Evolutionary conservation across 805 yeast species (phyloP).

Genomic region (Yamadazyma paraphyllophila): DNA sequence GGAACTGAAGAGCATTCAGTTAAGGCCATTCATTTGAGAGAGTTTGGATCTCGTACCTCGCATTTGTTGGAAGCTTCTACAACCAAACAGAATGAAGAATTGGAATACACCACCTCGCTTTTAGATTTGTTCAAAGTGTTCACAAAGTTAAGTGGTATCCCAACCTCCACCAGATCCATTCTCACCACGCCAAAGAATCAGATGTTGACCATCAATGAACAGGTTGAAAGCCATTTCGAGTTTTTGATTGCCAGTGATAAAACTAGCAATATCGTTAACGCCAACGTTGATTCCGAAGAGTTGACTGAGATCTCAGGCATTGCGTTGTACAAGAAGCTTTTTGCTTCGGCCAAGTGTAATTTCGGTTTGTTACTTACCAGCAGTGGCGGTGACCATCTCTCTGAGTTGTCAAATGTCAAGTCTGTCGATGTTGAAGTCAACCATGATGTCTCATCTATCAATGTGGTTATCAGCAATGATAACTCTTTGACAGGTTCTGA

Average conservation of each 20-base stretch:
- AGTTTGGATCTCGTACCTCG: slow-evolving; percentile 65
- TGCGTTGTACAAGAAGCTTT: slow-evolving; percentile 24
- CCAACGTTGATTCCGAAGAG: slow-evolving; percentile 9
- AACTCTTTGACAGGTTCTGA: slow-evolving; percentile 34
- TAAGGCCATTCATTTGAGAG: slow-evolving; percentile 55
- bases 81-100: slow-evolving; percentile 18
- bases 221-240: slow-evolving; percentile 23
- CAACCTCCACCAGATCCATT: slow-evolving; percentile 27
- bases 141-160: slow-evolving; percentile 29
- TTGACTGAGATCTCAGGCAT: slow-evolving; percentile 20
- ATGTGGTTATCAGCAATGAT: slow-evolving; percentile 30
- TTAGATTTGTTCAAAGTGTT: slow-evolving; percentile 34
- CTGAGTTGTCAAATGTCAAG: neutral
- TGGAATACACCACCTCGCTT: slow-evolving; percentile 32
- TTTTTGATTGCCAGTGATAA: slow-evolving; percentile 27
- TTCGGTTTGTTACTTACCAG: slow-evolving; percentile 32
- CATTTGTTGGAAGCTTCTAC: slow-evolving; percentile 67
- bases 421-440: neutral
- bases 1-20: slow-evolving; percentile 25
- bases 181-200: slow-evolving; percentile 31
- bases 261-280: slow-evolving; percentile 9
- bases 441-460: slow-evolving; percentile 12
- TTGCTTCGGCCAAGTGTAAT: slow-evolving; percentile 26
- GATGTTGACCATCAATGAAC: slow-evolving; percentile 31
- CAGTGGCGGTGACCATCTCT: slow-evolving; percentile 7